Base-by-base conservation (phyloP, 2,329 filamentous ascomycete species). In the Torrubiellomyces zombiae region DNA sequence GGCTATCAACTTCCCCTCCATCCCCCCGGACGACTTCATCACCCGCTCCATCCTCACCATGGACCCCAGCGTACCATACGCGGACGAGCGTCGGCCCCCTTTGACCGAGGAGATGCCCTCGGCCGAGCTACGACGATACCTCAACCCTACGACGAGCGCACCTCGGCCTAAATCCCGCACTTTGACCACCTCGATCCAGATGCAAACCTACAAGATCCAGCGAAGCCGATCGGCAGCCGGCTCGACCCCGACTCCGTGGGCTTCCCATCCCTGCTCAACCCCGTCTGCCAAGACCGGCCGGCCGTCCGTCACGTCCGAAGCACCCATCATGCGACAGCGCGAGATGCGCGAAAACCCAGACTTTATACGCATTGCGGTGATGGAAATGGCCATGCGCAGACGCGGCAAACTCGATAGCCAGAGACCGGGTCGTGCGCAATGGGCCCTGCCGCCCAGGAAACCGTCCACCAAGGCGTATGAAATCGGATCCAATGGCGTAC, bases 351-450 rank as follows among this genome's bases (percentile, higher is more conserved):
- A 77, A 44, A 77, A 77, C 36, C 62, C 70, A 20, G 70, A 77
- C 39, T 77, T 77, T 39, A 75, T 77, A 40, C 65, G 72, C 36
- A 66, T 77, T 27, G 72, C 72, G 18, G 72, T 77, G 25, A 68
- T 77, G 61, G 72, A 77, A 41, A 75, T 77, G 64, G 64, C 71
- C 9, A 77, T 77, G 72, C 65, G 72, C 28, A 67, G 63, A 39
- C 56, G 55, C 21, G 72, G 72, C 36, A 77, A 77, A 45, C 54
- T 77, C 25, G 69, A 74, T 36, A 67, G 72, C 37, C 63, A 69
- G 34, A 63, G 63, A 28, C 68, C 71, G n/a, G 72, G 72, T 15
- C 62, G 71, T 24, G 72, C 72, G n/a, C 62, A 67, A 23, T 74
- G 71, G 61, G 63, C 70, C 6, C 55, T 77, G n/a, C 71, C 73